These are phyloP conservation scores for Quercus robur DNA, from an alignment of 306 rosid genomes.

Conservation along the genomic window DNA sequence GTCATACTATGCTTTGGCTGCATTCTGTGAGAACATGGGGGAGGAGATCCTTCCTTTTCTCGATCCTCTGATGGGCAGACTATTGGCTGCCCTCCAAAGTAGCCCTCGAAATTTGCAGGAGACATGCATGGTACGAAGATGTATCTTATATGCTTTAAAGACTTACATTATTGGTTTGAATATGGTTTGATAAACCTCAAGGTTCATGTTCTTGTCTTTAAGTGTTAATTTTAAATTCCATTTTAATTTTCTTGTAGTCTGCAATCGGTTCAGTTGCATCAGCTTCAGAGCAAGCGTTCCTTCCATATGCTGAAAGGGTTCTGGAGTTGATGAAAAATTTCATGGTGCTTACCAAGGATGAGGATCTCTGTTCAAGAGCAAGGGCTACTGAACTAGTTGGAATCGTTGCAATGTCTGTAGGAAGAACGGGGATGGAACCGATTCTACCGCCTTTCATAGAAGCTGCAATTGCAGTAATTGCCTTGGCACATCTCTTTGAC, in stretches of 20 bases:
- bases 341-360: constrained; percentile 89
- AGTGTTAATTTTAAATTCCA: constrained; percentile 14
- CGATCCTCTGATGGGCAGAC: constrained; percentile 88
- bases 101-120: constrained; percentile 87
- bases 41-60: constrained; percentile 94
- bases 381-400: constrained; percentile 99
- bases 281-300: constrained; percentile 93
- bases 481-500: constrained; percentile 20
- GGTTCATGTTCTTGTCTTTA: constrained; percentile 10
- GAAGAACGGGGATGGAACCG: constrained; percentile 84
- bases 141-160: constrained; percentile 18
- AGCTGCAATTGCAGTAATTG: constrained; percentile 88
- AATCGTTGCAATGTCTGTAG: constrained; percentile 96
- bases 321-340: constrained; percentile 91
- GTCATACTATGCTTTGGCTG: constrained; percentile 98
- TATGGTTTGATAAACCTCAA: neutral
- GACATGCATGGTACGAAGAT: constrained; percentile 87
- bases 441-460: constrained; percentile 86
- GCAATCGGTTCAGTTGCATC: constrained; percentile 98
- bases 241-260: constrained; percentile 57
- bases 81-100: constrained; percentile 78
- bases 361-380: constrained; percentile 91
- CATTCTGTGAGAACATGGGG: constrained; percentile 98
- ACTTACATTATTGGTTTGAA: constrained; percentile 10
- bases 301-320: constrained; percentile 95